Conservation (phyloP, 2,329 filamentous ascomycete genomes). For the Pyricularia sp. region DNA sequence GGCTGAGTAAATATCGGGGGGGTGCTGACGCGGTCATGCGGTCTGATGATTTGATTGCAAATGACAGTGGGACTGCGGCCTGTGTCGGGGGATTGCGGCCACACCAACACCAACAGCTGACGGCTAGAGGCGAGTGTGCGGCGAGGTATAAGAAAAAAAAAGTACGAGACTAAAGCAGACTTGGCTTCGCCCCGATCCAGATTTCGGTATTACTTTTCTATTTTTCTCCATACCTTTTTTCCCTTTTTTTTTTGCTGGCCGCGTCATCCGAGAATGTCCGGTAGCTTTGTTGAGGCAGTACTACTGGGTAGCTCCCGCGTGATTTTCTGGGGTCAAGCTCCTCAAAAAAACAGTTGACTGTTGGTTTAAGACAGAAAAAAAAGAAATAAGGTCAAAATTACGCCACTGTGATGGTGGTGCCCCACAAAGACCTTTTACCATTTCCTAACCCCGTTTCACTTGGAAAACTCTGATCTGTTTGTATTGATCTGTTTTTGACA, state of each 20-base stretch:
- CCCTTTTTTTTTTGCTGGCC: neutral
- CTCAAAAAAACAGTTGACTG: too few relatives aligned
- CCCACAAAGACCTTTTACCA: too few relatives aligned
- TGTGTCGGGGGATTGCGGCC: neutral
- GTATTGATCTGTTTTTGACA: too few relatives aligned
- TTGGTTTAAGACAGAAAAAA: too few relatives aligned
- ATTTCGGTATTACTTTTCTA: neutral
- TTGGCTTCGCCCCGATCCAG: neutral
- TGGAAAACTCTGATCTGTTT: too few relatives aligned
- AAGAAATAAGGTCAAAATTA: too few relatives aligned
- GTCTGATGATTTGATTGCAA: neutral
- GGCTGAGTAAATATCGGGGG: neutral
- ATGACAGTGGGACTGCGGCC: neutral
- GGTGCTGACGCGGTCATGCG: neutral
- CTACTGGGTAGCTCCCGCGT: neutral
- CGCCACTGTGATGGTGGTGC: too few relatives aligned
- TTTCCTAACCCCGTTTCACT: too few relatives aligned
- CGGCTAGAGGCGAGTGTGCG: neutral
- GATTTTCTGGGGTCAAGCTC: too few relatives aligned
- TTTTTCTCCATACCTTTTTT: neutral
- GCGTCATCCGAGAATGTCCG: neutral
- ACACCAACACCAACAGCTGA: neutral
- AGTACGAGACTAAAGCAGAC: neutral
- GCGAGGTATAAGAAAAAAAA: too few relatives aligned
- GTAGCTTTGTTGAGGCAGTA: neutral